A percentile compares a stretch with the other conserved stretches of the same genome.
Conservation (phyloP, 2,329 filamentous ascomycete species). For the Pezicula rhizophila region DNA sequence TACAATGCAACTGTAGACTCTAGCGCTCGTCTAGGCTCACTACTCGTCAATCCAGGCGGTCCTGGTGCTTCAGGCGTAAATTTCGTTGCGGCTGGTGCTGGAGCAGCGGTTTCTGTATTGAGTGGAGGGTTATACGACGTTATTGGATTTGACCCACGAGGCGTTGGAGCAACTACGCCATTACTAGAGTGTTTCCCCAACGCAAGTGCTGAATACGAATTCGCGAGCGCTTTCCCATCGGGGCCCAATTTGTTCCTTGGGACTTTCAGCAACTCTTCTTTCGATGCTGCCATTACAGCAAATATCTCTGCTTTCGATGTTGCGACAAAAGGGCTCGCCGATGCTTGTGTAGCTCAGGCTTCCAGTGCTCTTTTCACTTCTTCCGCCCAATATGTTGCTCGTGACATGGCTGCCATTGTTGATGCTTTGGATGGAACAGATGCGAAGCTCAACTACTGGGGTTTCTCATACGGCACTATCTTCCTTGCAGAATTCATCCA, state of each 20-base stretch:
- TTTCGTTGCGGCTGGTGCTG: conserved; percentile 5
- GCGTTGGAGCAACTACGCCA: conserved; percentile 6
- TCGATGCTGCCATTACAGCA: not conserved
- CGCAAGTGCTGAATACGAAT: conserved; percentile 9
- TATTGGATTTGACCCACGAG: conserved; percentile 14
- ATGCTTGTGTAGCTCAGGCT: conserved; percentile 10
- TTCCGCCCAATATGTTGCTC: conserved; percentile 10
- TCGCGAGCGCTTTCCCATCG: conserved; percentile 5
- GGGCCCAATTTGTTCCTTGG: conserved; percentile 12
- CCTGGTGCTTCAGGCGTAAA: conserved; percentile 6
- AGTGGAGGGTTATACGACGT: conserved; percentile 14
- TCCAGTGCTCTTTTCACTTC: conserved; percentile 12
- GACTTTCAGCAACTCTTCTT: conserved; percentile 6
- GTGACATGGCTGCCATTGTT: conserved; percentile 14
- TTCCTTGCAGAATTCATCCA: conserved; percentile 35
- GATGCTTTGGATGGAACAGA: conserved; percentile 1
- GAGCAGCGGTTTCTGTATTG: conserved; percentile 3
- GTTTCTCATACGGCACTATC: conserved; percentile 42
- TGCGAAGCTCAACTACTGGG: conserved; percentile 31
- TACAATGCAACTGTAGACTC: conserved; percentile 1
- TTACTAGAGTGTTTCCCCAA: conserved; percentile 10
- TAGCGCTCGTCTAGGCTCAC: not conserved
- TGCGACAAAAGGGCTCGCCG: conserved; percentile 3
- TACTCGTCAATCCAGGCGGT: conserved; percentile 6
- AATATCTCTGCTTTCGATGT: conserved; percentile 5